These are phyloP conservation scores for Globomyces pollinis-pini DNA, from an alignment of 192 early-diverging fungal species.

Conservation along the genomic window DNA sequence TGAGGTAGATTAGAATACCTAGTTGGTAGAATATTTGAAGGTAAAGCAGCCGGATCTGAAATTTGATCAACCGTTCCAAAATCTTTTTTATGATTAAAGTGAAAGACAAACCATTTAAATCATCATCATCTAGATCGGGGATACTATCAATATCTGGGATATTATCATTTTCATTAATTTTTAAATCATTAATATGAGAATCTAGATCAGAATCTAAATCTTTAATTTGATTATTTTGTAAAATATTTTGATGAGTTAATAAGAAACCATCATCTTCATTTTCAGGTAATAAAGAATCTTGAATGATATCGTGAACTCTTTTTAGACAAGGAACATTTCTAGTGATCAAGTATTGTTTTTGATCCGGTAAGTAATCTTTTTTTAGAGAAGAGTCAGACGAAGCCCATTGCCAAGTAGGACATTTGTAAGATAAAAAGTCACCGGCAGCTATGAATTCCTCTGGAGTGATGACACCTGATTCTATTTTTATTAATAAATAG, in stretches of 20 bases:
- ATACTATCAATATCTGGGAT: constrained; percentile 86
- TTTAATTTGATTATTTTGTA: constrained; percentile 6
- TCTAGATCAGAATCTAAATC: not conserved
- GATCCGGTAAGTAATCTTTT: constrained; percentile 68
- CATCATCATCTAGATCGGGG: constrained; percentile 85
- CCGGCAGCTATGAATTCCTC: constrained; percentile 84
- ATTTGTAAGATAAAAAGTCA: constrained; percentile 97
- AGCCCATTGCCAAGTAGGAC: constrained; percentile 95
- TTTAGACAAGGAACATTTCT: constrained; percentile 89
- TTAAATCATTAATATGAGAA: constrained; percentile 23
- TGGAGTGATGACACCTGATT: constrained; percentile 17
- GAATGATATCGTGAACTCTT: constrained; percentile 65
- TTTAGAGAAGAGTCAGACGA: constrained; percentile 65
- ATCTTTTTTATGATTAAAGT: not conserved
- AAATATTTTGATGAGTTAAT: constrained; percentile 4
- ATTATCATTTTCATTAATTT: constrained; percentile 61
- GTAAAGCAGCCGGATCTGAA: not conserved
- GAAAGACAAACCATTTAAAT: constrained; percentile 45
- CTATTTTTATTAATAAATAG: too few relatives aligned
- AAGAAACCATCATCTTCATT: constrained; percentile 21
- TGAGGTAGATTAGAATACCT: too few relatives aligned
- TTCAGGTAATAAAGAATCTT: too few relatives aligned
- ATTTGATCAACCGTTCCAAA: not conserved
- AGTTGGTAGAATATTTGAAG: too few relatives aligned
- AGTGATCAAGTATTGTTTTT: constrained; percentile 89